Conservation (phyloP, 805 yeast species). For the Saturnispora serradocipensis region DNA sequence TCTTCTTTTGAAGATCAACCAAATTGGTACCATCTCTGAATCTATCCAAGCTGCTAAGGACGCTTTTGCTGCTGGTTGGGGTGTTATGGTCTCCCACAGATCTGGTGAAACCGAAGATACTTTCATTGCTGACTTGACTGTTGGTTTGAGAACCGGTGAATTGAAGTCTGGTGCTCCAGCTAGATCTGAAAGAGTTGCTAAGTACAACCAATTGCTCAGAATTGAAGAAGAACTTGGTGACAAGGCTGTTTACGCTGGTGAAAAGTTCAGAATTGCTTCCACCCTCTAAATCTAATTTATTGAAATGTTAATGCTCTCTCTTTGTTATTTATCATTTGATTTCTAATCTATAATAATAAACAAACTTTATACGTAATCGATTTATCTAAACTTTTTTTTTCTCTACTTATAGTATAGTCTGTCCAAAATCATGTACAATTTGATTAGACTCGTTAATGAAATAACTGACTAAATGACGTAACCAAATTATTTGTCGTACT, state of each 20-base stretch:
- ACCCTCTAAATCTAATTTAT: constrained; percentile 18
- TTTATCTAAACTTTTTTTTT: not conserved
- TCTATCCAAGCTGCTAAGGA: constrained; percentile 95
- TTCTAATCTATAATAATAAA: constrained; percentile 1
- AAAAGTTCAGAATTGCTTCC: constrained; percentile 62
- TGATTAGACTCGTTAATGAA: not conserved
- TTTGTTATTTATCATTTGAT: not conserved
- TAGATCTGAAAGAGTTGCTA: constrained; percentile 99
- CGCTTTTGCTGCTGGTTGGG: constrained; percentile 96
- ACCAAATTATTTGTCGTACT: no score
- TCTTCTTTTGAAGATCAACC: constrained; percentile 95
- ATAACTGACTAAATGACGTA: no score
- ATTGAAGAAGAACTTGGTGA: constrained; percentile 98
- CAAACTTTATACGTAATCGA: constrained; percentile 1
- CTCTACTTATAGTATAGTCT: not conserved
- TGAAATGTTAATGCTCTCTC: not conserved
- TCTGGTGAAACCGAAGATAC: constrained; percentile 99
- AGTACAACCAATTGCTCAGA: constrained; percentile 96
- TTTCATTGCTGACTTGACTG: constrained; percentile 94
- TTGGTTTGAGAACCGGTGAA: constrained; percentile 98
- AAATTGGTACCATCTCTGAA: constrained; percentile 94
- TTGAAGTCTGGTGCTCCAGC: constrained; percentile 99
- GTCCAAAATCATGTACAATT: not conserved
- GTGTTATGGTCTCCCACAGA: constrained; percentile 99
- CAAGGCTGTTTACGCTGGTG: constrained; percentile 95